Conservation (phyloP, 192 early-diverging fungal genomes). For the Chytriomyces confervae region DNA sequence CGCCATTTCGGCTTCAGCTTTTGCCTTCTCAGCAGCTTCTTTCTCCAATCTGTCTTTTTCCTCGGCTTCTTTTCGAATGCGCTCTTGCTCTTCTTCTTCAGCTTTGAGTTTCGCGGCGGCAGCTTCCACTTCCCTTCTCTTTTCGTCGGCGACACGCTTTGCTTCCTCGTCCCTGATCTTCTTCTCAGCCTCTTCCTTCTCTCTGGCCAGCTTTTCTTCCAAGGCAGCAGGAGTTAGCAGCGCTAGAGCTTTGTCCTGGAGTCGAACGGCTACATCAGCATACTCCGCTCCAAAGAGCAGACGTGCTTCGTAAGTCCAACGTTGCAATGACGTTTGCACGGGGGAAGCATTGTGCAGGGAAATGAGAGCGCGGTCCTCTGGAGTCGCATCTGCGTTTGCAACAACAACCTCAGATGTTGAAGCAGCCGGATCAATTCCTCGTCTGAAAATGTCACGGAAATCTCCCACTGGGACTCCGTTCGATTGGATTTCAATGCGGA, state of each 20-base stretch:
- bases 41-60: slow-evolving; percentile 32
- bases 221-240: slow-evolving; percentile 76
- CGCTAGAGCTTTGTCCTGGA: slow-evolving; percentile 72
- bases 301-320: slow-evolving; percentile 87
- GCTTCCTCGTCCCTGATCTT: slow-evolving; percentile 66
- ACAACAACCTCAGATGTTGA: not conserved
- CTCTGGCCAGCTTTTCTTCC: slow-evolving; percentile 51
- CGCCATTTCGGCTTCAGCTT: slow-evolving; percentile 12
- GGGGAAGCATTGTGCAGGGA: slow-evolving; percentile 10
- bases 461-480: slow-evolving; percentile 24
- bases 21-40: slow-evolving; percentile 27
- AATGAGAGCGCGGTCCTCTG: slow-evolving; percentile 10
- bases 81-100: slow-evolving; percentile 66
- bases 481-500: slow-evolving; percentile 31
- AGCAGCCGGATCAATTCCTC: slow-evolving; percentile 16
- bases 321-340: slow-evolving; percentile 45
- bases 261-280: slow-evolving; percentile 62
- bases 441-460: slow-evolving; percentile 23
- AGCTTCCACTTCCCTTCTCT: slow-evolving; percentile 33
- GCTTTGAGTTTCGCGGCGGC: slow-evolving; percentile 54
- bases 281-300: slow-evolving; percentile 73
- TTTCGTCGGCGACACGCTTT: slow-evolving; percentile 44
- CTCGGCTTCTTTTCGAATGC: slow-evolving; percentile 43
- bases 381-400: not conserved
- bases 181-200: slow-evolving; percentile 37